Evolutionary conservation across 1,284 basidiomycete species (phyloP).

Genomic region (Irpex sp.): DNA sequence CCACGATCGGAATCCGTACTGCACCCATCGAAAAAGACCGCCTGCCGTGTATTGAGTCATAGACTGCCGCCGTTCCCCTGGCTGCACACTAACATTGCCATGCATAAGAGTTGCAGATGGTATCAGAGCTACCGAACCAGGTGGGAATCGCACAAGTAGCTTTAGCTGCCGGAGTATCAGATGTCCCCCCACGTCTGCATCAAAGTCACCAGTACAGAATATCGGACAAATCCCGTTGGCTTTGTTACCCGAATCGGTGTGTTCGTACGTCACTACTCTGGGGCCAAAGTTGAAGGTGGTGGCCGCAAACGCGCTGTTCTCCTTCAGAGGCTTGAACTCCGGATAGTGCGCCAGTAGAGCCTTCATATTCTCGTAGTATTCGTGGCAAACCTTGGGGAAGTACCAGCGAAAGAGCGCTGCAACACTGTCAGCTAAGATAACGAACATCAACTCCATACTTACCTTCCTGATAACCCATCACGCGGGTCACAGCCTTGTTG

Average conservation of each 20-base stretch:
- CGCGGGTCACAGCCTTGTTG: not conserved
- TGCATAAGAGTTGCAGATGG: conserved; percentile 22
- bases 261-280: not conserved
- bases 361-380: not conserved
- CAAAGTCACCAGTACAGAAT: conserved; percentile 19
- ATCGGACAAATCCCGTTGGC: conserved; percentile 14
- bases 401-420: no score
- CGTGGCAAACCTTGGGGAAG: not conserved
- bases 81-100: conserved; percentile 13
- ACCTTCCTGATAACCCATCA: not conserved
- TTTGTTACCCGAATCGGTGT: not conserved
- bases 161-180: conserved; percentile 20
- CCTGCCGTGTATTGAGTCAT: conserved; percentile 22
- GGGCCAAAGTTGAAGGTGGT: not conserved
- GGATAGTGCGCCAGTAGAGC: not conserved
- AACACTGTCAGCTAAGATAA: no score
- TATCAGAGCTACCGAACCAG: conserved; percentile 19
- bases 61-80: conserved; percentile 3
- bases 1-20: conserved; percentile 12
- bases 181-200: conserved; percentile 18
- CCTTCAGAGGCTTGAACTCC: not conserved
- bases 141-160: conserved; percentile 18
- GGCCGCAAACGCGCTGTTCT: not conserved
- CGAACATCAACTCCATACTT: no score
- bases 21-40: conserved; percentile 21